Base-by-base conservation (phyloP, 805 yeast genomes). In the Lipomyces orientalis region DNA sequence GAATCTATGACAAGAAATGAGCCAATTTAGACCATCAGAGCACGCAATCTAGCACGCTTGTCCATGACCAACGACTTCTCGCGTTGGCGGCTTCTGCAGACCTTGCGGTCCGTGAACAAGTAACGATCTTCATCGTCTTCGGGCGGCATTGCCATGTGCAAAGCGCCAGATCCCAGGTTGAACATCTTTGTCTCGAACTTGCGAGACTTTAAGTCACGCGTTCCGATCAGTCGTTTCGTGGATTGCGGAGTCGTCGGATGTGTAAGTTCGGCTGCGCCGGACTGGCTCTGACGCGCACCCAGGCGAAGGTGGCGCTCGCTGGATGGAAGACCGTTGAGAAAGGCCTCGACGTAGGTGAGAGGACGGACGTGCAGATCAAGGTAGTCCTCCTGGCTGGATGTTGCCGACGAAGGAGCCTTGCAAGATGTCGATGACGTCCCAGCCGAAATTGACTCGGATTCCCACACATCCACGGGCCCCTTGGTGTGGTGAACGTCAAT, bases 291-390 rank as follows among this genome's bases (percentile, higher is more conserved):
- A n/a, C 52, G 52, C 51, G 52, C n/a, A 25, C 34, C 12, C 52
- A 43, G 34, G 19, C 49, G 39, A 19, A 34, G 35, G 46, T 37
- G 39, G 58, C 54, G 66, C 37, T 25, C 34, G 8, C n/a, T 56
- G 12, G 54, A 7, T 58, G 60, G n/a, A 56, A 55, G 14, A 49
- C 68, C 60, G 37, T 59, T 58, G 51, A 34, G 31, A 52, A 65
- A 39, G 12, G 54, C 68, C 63, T 65, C 68, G n/a, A 61, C 65
- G 52, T 65, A 65, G 19, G 65, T 65, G 43, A 58, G 62, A 22
- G 56, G 66, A 19, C 68, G 68, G 8, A 62, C 63, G 19, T 62
- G 55, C 58, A 65, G 46, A 46, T 59, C 58, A 22, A 65, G 65
- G 34, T 59, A 65, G 31, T 56, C 68, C n/a, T 65, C 65, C 37